Evolutionary conservation across 140 eudicot species (phyloP).

Genomic region (Bidens hawaiensis): DNA sequence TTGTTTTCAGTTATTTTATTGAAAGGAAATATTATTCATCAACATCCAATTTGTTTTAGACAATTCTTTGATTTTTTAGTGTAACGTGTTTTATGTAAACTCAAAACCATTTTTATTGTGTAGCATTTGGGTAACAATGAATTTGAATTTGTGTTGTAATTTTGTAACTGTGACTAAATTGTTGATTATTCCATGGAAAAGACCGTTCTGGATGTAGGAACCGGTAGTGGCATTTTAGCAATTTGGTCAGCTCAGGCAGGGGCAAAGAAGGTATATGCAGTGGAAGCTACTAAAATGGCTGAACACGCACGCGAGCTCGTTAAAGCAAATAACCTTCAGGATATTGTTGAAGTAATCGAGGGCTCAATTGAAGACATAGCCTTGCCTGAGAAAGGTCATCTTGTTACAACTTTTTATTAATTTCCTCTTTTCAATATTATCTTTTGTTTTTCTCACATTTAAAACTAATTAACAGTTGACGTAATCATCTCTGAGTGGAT

Average conservation of each 20-base stretch:
- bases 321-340: slow-evolving; percentile 64
- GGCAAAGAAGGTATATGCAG: slow-evolving; percentile 95
- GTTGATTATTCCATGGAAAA: slow-evolving; percentile 35
- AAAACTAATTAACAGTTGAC: slow-evolving; percentile 59
- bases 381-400: slow-evolving; percentile 81
- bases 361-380: slow-evolving; percentile 85
- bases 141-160: not conserved
- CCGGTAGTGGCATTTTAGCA: slow-evolving; percentile 98
- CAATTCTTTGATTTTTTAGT: too few species aligned
- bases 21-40: too few species aligned
- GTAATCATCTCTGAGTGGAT: slow-evolving; percentile 98
- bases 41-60: too few species aligned
- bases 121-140: not conserved
- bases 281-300: slow-evolving; percentile 97
- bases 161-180: slow-evolving; percentile 29
- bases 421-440: not conserved
- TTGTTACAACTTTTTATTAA: too few species aligned
- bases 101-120: not conserved
- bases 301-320: slow-evolving; percentile 87
- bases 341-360: slow-evolving; percentile 84
- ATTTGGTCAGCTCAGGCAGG: slow-evolving; percentile 99
- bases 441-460: not conserved
- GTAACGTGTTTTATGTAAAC: too few species aligned
- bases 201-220: slow-evolving; percentile 97
- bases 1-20: too few species aligned